A percentile compares a stretch with the other conserved stretches of the same genome.
Conservation (phyloP, 2,329 filamentous ascomycete species). For the Fusarium longipes region DNA sequence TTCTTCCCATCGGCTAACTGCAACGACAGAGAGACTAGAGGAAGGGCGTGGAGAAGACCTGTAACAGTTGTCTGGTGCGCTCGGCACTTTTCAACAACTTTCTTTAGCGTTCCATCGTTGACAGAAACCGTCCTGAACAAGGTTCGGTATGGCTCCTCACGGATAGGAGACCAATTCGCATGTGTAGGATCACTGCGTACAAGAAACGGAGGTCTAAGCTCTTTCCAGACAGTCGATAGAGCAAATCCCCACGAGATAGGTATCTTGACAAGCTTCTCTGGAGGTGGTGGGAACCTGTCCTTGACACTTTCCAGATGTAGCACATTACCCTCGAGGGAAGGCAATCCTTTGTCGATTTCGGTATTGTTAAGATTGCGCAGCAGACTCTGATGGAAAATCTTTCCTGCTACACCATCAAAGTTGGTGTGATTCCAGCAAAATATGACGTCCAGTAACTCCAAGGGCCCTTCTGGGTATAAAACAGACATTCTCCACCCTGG, state of each 20-base stretch:
- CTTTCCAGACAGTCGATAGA: constrained; percentile 34
- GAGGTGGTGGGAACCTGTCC: constrained; percentile 39
- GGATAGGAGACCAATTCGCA: constrained; percentile 44
- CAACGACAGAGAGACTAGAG: constrained; percentile 38
- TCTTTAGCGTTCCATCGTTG: constrained; percentile 23
- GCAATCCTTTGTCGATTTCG: neutral
- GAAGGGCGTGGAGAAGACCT: constrained; percentile 45
- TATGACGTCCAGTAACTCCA: constrained; percentile 40
- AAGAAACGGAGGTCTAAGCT: constrained; percentile 29
- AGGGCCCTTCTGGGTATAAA: constrained; percentile 13
- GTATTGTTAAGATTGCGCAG: constrained; percentile 43
- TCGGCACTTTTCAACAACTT: constrained; percentile 42
- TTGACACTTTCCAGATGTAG: constrained; percentile 19
- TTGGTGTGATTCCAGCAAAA: constrained; percentile 46
- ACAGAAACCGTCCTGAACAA: constrained; percentile 37
- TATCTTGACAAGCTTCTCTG: constrained; percentile 41
- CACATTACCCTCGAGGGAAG: constrained; percentile 1
- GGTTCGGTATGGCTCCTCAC: constrained; percentile 32
- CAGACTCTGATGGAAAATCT: constrained; percentile 48
- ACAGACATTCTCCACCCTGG: constrained; percentile 46
- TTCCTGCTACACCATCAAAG: constrained; percentile 48
- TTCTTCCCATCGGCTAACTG: constrained; percentile 21
- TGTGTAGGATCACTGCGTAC: constrained; percentile 16
- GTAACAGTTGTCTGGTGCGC: constrained; percentile 47
- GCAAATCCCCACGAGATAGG: constrained; percentile 33